Evolutionary conservation across 2,329 filamentous ascomycete genomes (phyloP).

Genomic region (Clonostachys rhizophaga): DNA sequence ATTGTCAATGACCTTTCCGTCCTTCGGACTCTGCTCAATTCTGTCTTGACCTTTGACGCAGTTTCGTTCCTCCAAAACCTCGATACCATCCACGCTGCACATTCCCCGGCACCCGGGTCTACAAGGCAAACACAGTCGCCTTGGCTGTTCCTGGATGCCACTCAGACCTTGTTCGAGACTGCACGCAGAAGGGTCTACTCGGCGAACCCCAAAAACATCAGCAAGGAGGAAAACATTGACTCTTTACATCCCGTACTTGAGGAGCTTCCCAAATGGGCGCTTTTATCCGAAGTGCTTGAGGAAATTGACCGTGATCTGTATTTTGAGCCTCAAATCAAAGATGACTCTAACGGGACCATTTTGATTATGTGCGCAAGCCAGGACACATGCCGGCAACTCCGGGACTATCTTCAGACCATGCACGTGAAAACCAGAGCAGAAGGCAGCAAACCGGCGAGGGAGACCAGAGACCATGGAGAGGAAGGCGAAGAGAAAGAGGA

Average conservation of each 20-base stretch:
- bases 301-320: conserved; percentile 92
- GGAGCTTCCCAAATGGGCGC: conserved; percentile 89
- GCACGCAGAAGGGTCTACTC: conserved; percentile 86
- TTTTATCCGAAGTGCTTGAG: conserved; percentile 84
- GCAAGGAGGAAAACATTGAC: conserved; percentile 42
- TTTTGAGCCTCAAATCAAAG: conserved; percentile 69
- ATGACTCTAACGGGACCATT: conserved; percentile 87
- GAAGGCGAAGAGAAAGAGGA: conserved; percentile 38
- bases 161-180: conserved; percentile 88
- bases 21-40: conserved; percentile 77
- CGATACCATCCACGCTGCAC: conserved; percentile 88
- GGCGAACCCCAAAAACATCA: conserved; percentile 52
- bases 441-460: not conserved
- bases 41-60: conserved; percentile 78
- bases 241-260: conserved; percentile 79
- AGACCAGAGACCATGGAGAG: not conserved
- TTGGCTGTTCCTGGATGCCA: conserved; percentile 94
- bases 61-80: conserved; percentile 90
- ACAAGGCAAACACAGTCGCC: conserved; percentile 86
- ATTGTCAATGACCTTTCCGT: conserved; percentile 88
- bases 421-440: conserved; percentile 58
- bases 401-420: conserved; percentile 91
- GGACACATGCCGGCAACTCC: conserved; percentile 79
- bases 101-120: conserved; percentile 82
- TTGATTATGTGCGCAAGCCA: conserved; percentile 94